A percentile compares a stretch with the other conserved stretches of the same genome.
Conservation (phyloP, 1,284 basidiomycete genomes). For the Laetiporus sulphureus region DNA sequence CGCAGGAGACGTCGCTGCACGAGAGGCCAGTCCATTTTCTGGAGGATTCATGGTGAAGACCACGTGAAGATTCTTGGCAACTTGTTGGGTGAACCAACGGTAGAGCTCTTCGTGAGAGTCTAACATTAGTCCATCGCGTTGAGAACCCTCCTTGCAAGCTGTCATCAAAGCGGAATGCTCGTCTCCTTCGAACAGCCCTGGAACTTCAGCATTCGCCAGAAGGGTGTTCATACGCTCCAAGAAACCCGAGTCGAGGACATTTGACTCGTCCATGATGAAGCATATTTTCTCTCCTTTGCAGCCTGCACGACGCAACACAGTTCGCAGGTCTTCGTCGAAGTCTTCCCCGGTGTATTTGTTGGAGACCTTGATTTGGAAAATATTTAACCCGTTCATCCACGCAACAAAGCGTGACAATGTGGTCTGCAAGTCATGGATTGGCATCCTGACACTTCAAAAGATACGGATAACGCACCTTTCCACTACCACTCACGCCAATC, state of each 20-base stretch:
- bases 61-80: slow-evolving; percentile 93
- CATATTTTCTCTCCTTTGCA: slow-evolving; percentile 99
- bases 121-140: slow-evolving; percentile 95
- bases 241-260: slow-evolving; percentile 97
- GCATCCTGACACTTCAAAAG: not conserved
- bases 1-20: slow-evolving; percentile 95
- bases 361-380: slow-evolving; percentile 98
- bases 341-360: slow-evolving; percentile 98
- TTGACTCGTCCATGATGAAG: slow-evolving; percentile 99
- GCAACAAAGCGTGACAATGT: slow-evolving; percentile 98
- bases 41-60: slow-evolving; percentile 99
- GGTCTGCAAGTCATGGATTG: slow-evolving; percentile 49
- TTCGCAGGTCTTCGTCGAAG: slow-evolving; percentile 96
- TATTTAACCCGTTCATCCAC: slow-evolving; percentile 98
- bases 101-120: slow-evolving; percentile 97
- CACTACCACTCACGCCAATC: slow-evolving; percentile 97
- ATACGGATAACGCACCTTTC: slow-evolving; percentile 89
- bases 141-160: slow-evolving; percentile 97
- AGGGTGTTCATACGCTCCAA: slow-evolving; percentile 99
- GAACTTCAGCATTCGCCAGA: slow-evolving; percentile 98
- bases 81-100: slow-evolving; percentile 95
- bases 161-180: slow-evolving; percentile 97
- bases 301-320: slow-evolving; percentile 88
- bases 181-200: slow-evolving; percentile 97
- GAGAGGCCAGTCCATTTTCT: slow-evolving; percentile 88